phyloP scores from a whole-genome alignment of 306 rosid genomes.

The Notholithocarpus densiflorus region DNA sequence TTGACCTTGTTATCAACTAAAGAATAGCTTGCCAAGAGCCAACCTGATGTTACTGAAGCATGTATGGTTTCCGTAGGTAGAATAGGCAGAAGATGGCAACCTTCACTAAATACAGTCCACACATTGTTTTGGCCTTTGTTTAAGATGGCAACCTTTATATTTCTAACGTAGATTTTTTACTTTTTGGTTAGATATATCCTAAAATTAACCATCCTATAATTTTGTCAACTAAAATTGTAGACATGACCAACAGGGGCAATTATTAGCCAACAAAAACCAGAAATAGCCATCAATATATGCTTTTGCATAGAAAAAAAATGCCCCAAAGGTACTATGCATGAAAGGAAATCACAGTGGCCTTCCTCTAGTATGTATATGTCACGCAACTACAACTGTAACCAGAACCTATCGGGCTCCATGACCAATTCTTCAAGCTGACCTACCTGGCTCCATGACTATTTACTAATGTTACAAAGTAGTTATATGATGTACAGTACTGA shows the following conservation, averaged over 20 bases:
- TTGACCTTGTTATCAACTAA: background rate
- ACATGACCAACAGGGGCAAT: background rate
- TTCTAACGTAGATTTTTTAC: no score
- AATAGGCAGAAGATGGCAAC: background rate
- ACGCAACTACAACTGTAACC: no score
- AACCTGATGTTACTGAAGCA: background rate
- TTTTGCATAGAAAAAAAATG: no score
- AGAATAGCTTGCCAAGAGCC: background rate
- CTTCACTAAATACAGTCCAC: background rate
- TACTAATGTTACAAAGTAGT: no score
- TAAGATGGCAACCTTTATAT: background rate
- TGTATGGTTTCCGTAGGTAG: background rate
- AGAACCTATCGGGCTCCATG: background rate
- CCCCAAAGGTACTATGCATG: background rate
- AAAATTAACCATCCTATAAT: background rate
- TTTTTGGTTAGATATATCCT: no score
- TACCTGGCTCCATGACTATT: background rate
- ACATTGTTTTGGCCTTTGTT: background rate
- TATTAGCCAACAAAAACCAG: background rate
- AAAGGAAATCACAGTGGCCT: background rate
- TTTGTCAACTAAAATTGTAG: background rate
- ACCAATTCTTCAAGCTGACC: background rate
- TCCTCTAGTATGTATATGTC: background rate
- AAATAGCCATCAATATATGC: background rate
- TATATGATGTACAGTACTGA: no score